Evolutionary conservation across 176 grass and related monocot genomes (phyloP).

Genomic region (Neostapfia colusana): DNA sequence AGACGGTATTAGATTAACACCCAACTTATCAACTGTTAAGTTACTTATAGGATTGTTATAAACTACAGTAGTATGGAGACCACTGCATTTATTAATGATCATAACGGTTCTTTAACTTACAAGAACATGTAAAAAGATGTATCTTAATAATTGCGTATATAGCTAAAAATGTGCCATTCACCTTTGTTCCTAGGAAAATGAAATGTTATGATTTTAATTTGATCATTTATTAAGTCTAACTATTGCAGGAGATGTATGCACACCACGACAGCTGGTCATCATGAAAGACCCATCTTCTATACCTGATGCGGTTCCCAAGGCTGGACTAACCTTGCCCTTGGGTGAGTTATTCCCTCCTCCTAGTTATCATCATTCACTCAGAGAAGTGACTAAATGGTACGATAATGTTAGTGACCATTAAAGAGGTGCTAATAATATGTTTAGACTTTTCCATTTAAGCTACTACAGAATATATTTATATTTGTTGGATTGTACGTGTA

Average conservation of each 20-base stretch:
- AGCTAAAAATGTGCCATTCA: background rate
- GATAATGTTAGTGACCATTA: background rate
- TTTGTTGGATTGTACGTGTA: too few relatives aligned
- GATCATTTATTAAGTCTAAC: conserved; percentile 27
- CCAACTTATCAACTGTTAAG: background rate
- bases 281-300: conserved; percentile 71
- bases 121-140: background rate
- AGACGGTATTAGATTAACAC: background rate
- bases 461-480: background rate
- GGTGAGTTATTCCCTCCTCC: conserved; percentile 42
- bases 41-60: background rate
- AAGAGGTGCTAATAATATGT: background rate
- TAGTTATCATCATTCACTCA: background rate
- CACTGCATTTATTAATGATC: background rate
- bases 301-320: conserved; percentile 61
- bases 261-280: conserved; percentile 70
- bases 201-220: conserved; percentile 12
- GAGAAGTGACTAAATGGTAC: background rate
- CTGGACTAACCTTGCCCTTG: conserved; percentile 71
- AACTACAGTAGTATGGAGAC: background rate
- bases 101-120: conserved; percentile 19
- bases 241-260: conserved; percentile 64
- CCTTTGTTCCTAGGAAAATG: conserved; percentile 2
- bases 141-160: conserved; percentile 8
- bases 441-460: background rate